Evolutionary conservation across 2,329 filamentous ascomycete genomes (phyloP).

Genomic region (Exophiala mesophila): DNA sequence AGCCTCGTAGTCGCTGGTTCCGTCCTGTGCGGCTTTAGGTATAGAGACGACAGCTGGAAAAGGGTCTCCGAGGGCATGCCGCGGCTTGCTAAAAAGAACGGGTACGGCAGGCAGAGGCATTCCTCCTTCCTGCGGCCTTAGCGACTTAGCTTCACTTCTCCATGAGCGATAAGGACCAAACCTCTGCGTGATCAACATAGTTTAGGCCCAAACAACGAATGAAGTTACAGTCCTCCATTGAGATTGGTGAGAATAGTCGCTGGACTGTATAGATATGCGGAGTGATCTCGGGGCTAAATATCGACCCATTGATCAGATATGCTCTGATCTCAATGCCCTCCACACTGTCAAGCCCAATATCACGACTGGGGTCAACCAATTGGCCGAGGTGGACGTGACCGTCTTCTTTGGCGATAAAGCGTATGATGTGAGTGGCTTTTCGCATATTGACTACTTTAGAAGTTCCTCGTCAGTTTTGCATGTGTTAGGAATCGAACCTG

Average conservation of each 20-base stretch:
- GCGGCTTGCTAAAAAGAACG: slow-evolving; percentile 38
- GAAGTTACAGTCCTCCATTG: slow-evolving; percentile 23
- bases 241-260: slow-evolving; percentile 26
- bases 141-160: no score
- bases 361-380: slow-evolving; percentile 32
- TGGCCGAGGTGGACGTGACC: slow-evolving; percentile 39
- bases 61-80: slow-evolving; percentile 33
- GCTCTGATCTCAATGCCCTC: slow-evolving; percentile 33
- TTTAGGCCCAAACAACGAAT: slow-evolving; percentile 47
- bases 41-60: slow-evolving; percentile 28
- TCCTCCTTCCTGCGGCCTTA: slow-evolving; percentile 31
- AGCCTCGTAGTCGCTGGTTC: slow-evolving; percentile 39
- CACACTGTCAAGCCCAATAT: slow-evolving; percentile 34
- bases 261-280: slow-evolving; percentile 26
- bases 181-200: slow-evolving; percentile 38
- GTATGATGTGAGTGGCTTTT: slow-evolving; percentile 39
- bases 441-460: slow-evolving; percentile 18
- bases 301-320: slow-evolving; percentile 32
- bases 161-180: no score
- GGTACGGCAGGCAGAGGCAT: slow-evolving; percentile 35
- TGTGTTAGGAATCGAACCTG: no score
- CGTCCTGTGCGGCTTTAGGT: slow-evolving; percentile 36
- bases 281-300: slow-evolving; percentile 35
- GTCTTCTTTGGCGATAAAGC: slow-evolving; percentile 41
- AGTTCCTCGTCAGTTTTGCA: no score